Conservation (phyloP, 768 basidiomycete species). For the Collybia sp. region DNA sequence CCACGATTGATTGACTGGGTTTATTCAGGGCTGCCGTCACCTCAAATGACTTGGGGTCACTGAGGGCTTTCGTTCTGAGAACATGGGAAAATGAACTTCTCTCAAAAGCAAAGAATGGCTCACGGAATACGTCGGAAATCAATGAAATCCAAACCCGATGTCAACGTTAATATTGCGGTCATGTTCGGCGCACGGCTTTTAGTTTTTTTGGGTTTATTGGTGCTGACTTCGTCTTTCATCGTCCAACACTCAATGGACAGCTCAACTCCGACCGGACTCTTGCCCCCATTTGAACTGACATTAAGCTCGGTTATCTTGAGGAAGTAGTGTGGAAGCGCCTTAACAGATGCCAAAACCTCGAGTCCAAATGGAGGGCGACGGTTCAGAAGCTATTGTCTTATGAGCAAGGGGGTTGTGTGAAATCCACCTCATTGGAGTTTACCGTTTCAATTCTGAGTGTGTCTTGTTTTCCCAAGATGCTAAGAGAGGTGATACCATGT, state of each 20-base stretch:
- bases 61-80: conserved; percentile 64
- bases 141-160: conserved; percentile 69
- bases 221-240: conserved; percentile 18
- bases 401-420: background rate
- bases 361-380: conserved; percentile 72
- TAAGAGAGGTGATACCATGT: conserved; percentile 64
- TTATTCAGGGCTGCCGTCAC: conserved; percentile 59
- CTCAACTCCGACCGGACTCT: conserved; percentile 50
- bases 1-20: conserved; percentile 66
- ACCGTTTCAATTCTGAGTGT: conserved; percentile 65
- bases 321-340: conserved; percentile 63
- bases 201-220: conserved; percentile 36
- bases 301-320: conserved; percentile 46
- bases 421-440: conserved; percentile 7
- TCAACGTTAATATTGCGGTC: conserved; percentile 70
- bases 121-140: conserved; percentile 81
- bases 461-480: conserved; percentile 47
- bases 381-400: conserved; percentile 54
- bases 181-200: conserved; percentile 45
- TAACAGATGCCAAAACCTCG: conserved; percentile 55
- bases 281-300: conserved; percentile 38
- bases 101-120: conserved; percentile 8
- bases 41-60: conserved; percentile 52
- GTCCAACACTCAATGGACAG: conserved; percentile 58
- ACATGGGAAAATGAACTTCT: background rate